phyloP scores from a whole-genome alignment of 495 filamentous ascomycete species.

The Penicillium robsamsonii region DNA sequence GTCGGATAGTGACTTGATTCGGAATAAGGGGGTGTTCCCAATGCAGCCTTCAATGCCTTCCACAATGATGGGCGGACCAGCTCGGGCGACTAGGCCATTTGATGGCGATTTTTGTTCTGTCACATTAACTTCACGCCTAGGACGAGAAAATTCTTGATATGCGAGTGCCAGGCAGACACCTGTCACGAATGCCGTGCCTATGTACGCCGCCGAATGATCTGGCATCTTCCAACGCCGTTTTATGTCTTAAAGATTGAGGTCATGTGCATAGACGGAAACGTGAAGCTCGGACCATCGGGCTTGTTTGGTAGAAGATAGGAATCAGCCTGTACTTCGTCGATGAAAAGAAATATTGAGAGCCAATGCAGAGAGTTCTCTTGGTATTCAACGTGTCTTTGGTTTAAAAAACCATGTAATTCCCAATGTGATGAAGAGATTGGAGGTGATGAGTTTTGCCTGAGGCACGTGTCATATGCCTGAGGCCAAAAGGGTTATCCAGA shows the following conservation, averaged over 20 bases:
- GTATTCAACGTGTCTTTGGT: neutral
- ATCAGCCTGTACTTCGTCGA: neutral
- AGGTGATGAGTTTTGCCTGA: conserved; percentile 11
- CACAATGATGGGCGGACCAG: conserved; percentile 43
- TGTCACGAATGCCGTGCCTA: conserved; percentile 68
- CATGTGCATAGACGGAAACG: conserved; percentile 6
- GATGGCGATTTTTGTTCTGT: conserved; percentile 1
- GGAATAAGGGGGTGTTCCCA: conserved; percentile 87
- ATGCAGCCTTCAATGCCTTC: conserved; percentile 91
- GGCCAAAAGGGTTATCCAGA: conserved; percentile 1
- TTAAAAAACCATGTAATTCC: neutral
- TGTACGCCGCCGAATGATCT: conserved; percentile 39
- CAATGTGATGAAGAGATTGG: neutral
- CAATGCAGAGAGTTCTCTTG: neutral
- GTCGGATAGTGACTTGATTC: conserved; percentile 82
- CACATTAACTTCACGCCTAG: conserved; percentile 48
- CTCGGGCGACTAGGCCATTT: conserved; percentile 27
- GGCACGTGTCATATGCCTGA: conserved; percentile 20
- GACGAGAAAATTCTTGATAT: conserved; percentile 66
- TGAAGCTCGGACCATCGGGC: conserved; percentile 4
- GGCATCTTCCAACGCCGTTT: conserved; percentile 18
- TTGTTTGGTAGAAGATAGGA: neutral
- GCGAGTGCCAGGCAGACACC: conserved; percentile 70
- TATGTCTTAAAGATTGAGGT: conserved; percentile 8
- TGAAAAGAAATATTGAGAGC: neutral